phyloP scores from a whole-genome alignment of 257 asterid species.

The Nyctanthes arbortristis region DNA sequence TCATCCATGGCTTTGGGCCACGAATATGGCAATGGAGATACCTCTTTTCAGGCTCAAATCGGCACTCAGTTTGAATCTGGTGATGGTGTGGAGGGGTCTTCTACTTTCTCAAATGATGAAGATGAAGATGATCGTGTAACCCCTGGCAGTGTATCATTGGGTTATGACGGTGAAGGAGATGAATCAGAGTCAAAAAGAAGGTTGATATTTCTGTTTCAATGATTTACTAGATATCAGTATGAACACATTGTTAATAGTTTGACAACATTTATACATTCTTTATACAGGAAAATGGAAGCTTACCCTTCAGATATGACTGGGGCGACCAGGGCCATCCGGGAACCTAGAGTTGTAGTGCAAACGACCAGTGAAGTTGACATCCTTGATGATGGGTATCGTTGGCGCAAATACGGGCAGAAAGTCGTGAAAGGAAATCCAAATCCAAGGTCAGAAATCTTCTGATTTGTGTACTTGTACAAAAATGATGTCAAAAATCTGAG shows the following conservation, averaged over 20 bases:
- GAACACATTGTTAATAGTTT: too few relatives aligned
- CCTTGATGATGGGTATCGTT: slow-evolving; percentile 89
- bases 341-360: slow-evolving; percentile 86
- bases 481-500: too few relatives aligned
- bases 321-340: slow-evolving; percentile 56
- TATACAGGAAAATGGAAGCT: slow-evolving; percentile 51
- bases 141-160: slow-evolving; percentile 47
- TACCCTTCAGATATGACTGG: slow-evolving; percentile 42
- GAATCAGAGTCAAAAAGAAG: slow-evolving; percentile 69
- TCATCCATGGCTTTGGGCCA: slow-evolving; percentile 34
- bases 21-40: slow-evolving; percentile 34
- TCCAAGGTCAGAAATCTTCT: slow-evolving; percentile 89
- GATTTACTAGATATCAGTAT: background rate
- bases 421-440: slow-evolving; percentile 93
- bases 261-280: too few relatives aligned
- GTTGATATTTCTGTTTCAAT: slow-evolving; percentile 28
- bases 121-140: slow-evolving; percentile 52
- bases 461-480: too few relatives aligned
- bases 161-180: slow-evolving; percentile 52
- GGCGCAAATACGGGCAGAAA: slow-evolving; percentile 98
- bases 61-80: slow-evolving; percentile 38
- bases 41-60: slow-evolving; percentile 37
- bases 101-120: slow-evolving; percentile 56
- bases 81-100: slow-evolving; percentile 41
- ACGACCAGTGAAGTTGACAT: too few relatives aligned